Base-by-base conservation (phyloP, 2,329 filamentous ascomycete species). In the Claviceps sp. region DNA sequence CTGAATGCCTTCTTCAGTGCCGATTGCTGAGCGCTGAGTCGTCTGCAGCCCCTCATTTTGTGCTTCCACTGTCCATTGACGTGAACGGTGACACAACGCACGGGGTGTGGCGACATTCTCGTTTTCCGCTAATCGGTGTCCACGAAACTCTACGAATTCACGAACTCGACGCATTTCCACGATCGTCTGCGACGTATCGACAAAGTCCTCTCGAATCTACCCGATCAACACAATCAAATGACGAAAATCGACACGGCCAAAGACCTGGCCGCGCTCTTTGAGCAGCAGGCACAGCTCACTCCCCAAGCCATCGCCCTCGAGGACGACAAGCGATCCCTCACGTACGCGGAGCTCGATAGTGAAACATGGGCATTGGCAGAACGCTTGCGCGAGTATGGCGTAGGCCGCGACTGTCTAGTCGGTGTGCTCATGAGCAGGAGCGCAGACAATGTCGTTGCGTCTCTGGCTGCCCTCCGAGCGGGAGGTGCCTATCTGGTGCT, bases 401-500 rank as follows among this genome's bases (percentile, higher is more conserved):
- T 90, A 51, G 77, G 79, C 52, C 82, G 85, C 54, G 85, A 91
- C 65, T 76, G 75, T 58, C 75, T 89, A 18, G 86, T 90, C 36
- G 87, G 87, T 50, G 81, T 91, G 43, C 74, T 90, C 50, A 76
- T 90, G 62, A 82, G 81, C 52, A 81, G 86, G 51, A 87, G 84
- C 63, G 84, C 85, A 48, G 78, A 89, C 67, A 89, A 90, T 67
- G 84, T 91, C 55, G 82, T 90, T 65, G 82, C 85, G 16, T 89
- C 84, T 62, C 72, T 91, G 50, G 87, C 87, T 26, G 81, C 84
- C n/a, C 76, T 90, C 41, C 80, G 84, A 54, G 86, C 87, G 2
- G 87, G 86, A 49, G 87, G 87, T 51, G 87, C 87, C 1, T 91
- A 89, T 62, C 73, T 91, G 5, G 86, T 90, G 2, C 77, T 91